A percentile compares a stretch with the other conserved stretches of the same genome.
Evolutionary conservation across 2,329 filamentous ascomycete species (phyloP).

Genomic region (Claviceps sp.): DNA sequence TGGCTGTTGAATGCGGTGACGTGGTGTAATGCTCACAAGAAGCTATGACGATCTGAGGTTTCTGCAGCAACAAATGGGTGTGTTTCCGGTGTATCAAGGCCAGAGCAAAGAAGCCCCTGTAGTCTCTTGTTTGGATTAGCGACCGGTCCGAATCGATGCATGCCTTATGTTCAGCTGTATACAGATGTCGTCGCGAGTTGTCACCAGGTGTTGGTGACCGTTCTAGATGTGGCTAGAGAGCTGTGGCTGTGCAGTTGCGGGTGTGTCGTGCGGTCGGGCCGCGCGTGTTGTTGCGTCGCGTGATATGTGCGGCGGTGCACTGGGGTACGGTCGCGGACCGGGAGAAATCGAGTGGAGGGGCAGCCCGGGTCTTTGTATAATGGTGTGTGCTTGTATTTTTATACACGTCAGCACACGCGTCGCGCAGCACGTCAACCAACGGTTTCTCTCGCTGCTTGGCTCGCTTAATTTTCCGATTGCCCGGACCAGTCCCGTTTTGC

Average conservation of each 20-base stretch:
- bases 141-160: background rate
- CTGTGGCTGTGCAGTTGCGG: constrained; percentile 1
- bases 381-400: constrained; percentile 31
- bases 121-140: background rate
- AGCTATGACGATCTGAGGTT: background rate
- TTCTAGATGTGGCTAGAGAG: constrained; percentile 1
- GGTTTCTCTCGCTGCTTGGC: constrained; percentile 17
- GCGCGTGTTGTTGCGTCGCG: background rate
- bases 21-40: background rate
- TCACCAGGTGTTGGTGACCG: background rate
- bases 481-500: constrained; percentile 17
- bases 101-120: background rate
- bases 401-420: constrained; percentile 22
- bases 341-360: constrained; percentile 30
- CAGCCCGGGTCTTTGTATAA: constrained; percentile 28
- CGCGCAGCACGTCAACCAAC: constrained; percentile 17
- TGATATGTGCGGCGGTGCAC: background rate
- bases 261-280: background rate
- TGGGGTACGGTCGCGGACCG: constrained; percentile 10
- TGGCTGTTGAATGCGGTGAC: background rate
- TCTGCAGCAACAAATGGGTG: background rate
- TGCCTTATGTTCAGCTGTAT: background rate
- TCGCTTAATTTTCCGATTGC: constrained; percentile 25
- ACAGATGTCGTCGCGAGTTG: background rate
- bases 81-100: background rate